These are phyloP conservation scores for Dichotomopilus funicola DNA, from an alignment of 2,329 filamentous ascomycete genomes.

Conservation along the genomic window DNA sequence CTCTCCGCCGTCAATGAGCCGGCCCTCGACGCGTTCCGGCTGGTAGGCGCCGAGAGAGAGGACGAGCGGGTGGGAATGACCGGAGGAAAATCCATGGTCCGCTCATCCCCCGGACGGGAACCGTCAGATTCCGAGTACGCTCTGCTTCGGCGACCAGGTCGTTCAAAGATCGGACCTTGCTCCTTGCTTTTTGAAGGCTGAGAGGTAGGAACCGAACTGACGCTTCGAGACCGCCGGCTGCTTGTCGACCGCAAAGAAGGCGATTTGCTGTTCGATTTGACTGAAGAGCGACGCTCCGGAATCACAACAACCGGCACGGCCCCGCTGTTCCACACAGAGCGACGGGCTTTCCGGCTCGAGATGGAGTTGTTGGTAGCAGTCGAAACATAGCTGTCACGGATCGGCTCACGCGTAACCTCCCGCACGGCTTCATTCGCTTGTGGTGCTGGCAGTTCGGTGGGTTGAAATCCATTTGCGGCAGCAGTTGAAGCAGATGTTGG, in stretches of 20 bases:
- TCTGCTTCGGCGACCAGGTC: constrained; percentile 35
- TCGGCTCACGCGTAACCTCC: too few species aligned
- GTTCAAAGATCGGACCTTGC: constrained; percentile 37
- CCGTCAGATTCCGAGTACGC: constrained; percentile 43
- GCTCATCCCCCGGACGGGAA: constrained; percentile 39
- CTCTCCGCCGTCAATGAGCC: constrained; percentile 54
- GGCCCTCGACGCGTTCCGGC: constrained; percentile 48
- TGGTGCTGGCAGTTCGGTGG: constrained; percentile 11
- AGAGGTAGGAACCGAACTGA: constrained; percentile 41
- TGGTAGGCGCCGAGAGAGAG: constrained; percentile 57
- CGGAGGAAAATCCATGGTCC: constrained; percentile 56
- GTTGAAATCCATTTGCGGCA: constrained; percentile 22
- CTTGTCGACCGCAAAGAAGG: constrained; percentile 56
- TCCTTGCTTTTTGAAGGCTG: constrained; percentile 39
- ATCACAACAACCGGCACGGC: constrained; percentile 58
- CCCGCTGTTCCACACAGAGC: constrained; percentile 52
- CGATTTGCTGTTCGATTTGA: constrained; percentile 41
- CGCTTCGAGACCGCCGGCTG: constrained; percentile 50
- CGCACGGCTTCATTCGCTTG: constrained; percentile 26
- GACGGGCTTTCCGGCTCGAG: constrained; percentile 49
- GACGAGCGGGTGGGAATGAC: constrained; percentile 51
- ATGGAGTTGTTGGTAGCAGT: constrained; percentile 43
- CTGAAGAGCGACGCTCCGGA: constrained; percentile 51
- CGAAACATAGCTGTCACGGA: constrained; percentile 42
- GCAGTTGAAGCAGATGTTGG: constrained; percentile 33